Evolutionary conservation across 495 filamentous ascomycete species (phyloP).

Genomic region (Physcia stellaris): DNA sequence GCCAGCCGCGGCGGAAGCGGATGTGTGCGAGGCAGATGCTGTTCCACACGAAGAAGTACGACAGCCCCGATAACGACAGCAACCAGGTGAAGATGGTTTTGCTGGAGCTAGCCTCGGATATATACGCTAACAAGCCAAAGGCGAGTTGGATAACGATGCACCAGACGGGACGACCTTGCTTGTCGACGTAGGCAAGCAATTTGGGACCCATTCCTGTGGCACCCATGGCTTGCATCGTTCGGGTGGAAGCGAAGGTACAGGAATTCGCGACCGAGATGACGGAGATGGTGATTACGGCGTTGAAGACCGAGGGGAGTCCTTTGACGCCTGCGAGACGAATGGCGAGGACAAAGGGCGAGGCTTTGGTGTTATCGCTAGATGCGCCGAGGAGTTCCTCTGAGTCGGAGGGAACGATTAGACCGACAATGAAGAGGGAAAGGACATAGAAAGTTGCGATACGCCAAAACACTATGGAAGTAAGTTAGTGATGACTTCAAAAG

Average conservation of each 20-base stretch:
- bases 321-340: conserved; percentile 50
- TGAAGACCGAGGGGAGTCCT: conserved; percentile 59
- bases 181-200: conserved; percentile 42
- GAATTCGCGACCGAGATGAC: conserved; percentile 55
- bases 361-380: conserved; percentile 37
- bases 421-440: conserved; percentile 57
- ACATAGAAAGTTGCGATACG: conserved; percentile 67
- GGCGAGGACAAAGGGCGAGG: conserved; percentile 65
- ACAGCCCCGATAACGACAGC: conserved; percentile 50
- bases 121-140: conserved; percentile 42
- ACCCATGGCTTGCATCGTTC: conserved; percentile 49
- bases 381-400: conserved; percentile 29
- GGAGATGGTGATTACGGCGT: conserved; percentile 57
- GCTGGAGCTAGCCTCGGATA: conserved; percentile 32
- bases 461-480: too few species aligned
- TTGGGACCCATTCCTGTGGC: conserved; percentile 42
- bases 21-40: conserved; percentile 62
- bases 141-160: conserved; percentile 37
- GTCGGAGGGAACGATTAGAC: conserved; percentile 50
- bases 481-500: too few species aligned
- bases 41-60: conserved; percentile 57
- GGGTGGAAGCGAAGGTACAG: conserved; percentile 45
- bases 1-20: conserved; percentile 52
- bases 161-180: conserved; percentile 40
- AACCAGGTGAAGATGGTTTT: conserved; percentile 44